phyloP scores from a whole-genome alignment of 805 yeast genomes.

The Starmerella geochares region DNA sequence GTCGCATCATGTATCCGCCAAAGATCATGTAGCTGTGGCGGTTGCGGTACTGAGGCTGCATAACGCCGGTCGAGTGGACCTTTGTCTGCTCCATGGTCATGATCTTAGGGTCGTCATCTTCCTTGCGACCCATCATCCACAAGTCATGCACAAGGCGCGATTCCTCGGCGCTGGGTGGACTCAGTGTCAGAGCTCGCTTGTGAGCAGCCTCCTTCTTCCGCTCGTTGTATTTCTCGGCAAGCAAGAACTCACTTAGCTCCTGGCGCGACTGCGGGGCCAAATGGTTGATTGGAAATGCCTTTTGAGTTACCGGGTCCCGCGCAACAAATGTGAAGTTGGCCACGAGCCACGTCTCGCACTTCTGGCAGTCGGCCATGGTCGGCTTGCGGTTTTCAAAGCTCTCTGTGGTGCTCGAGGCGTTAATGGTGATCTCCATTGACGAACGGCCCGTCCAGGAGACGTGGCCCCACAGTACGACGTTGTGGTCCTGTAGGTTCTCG shows the following conservation, averaged over 20 bases:
- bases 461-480: constrained; percentile 76
- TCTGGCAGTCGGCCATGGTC: constrained; percentile 44
- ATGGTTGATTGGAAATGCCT: constrained; percentile 74
- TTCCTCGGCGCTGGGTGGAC: constrained; percentile 69
- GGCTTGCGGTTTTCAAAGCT: constrained; percentile 36
- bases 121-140: constrained; percentile 37
- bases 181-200: constrained; percentile 47
- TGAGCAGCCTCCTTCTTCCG: constrained; percentile 72
- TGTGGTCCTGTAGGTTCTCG: constrained; percentile 63
- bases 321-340: constrained; percentile 95
- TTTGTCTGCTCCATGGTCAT: constrained; percentile 62
- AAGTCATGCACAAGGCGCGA: constrained; percentile 63
- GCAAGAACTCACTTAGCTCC: constrained; percentile 73
- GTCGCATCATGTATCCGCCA: constrained; percentile 89
- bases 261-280: constrained; percentile 62
- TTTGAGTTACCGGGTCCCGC: constrained; percentile 85
- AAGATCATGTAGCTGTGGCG: constrained; percentile 89
- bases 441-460: constrained; percentile 93
- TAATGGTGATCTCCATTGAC: constrained; percentile 89
- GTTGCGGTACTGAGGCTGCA: constrained; percentile 96
- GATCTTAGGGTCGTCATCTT: constrained; percentile 31
- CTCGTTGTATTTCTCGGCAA: constrained; percentile 84
- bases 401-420: constrained; percentile 59
- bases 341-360: constrained; percentile 63
- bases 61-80: constrained; percentile 66